Conservation (phyloP, 352 stramenopile genomes). For the Elongisporangium undulatum region DNA sequence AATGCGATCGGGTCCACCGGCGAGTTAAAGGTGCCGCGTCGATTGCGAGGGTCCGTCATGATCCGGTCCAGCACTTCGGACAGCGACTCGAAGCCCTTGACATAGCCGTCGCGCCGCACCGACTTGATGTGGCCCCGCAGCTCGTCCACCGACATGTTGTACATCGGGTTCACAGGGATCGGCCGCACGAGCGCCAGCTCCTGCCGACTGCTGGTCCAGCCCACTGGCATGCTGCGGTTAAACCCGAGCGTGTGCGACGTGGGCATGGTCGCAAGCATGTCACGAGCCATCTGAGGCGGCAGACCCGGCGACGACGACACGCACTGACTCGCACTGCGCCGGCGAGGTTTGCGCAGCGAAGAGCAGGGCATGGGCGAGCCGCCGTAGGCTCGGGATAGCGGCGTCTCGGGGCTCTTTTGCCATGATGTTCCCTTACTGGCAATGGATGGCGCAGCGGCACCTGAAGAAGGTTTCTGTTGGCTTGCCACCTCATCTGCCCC, state of each 20-base stretch:
- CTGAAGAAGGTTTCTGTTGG: neutral
- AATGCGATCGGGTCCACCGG: slow-evolving; percentile 71
- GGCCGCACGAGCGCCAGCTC: slow-evolving; percentile 3
- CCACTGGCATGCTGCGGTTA: slow-evolving; percentile 55
- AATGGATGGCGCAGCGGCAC: neutral
- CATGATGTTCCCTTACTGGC: neutral
- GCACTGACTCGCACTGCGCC: neutral
- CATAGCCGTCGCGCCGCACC: slow-evolving; percentile 50
- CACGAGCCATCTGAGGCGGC: neutral
- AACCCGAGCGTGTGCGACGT: slow-evolving; percentile 24
- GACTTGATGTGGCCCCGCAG: slow-evolving; percentile 64
- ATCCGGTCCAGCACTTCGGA: slow-evolving; percentile 65
- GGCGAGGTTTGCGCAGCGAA: neutral
- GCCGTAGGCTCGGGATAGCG: neutral
- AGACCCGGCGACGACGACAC: neutral
- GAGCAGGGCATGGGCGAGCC: neutral
- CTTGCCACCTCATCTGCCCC: neutral
- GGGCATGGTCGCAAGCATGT: slow-evolving; percentile 16
- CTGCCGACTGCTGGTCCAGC: slow-evolving; percentile 16
- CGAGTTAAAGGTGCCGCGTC: slow-evolving; percentile 64
- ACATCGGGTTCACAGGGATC: slow-evolving; percentile 46
- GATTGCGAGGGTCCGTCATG: slow-evolving; percentile 71
- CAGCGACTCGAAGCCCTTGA: slow-evolving; percentile 63
- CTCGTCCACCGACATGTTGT: slow-evolving; percentile 52
- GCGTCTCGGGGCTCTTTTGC: neutral